phyloP scores from a whole-genome alignment of 495 filamentous ascomycete genomes.

The Bathelium albidoporum region DNA sequence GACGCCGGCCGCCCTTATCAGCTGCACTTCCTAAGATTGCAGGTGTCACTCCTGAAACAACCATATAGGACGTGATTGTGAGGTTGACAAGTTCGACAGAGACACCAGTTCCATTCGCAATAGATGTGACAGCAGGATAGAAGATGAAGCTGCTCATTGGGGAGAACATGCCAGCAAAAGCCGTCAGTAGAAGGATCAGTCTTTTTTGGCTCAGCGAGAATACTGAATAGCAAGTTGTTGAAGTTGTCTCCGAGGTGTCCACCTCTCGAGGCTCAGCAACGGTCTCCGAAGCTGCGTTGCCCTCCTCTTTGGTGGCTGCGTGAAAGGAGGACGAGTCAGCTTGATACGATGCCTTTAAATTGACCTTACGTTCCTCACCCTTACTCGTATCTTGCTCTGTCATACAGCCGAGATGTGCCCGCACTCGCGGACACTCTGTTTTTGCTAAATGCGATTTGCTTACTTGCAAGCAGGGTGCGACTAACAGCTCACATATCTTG shows the following conservation, averaged over 20 bases:
- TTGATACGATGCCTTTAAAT: background rate
- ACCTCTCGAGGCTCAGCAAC: background rate
- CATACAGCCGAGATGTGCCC: background rate
- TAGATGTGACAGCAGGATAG: constrained; percentile 15
- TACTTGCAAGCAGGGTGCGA: background rate
- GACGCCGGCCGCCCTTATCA: constrained; percentile 39
- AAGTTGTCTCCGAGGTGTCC: background rate
- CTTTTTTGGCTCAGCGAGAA: constrained; percentile 14
- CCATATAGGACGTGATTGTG: constrained; percentile 20
- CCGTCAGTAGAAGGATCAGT: constrained; percentile 10
- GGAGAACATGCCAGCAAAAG: constrained; percentile 8
- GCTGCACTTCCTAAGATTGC: constrained; percentile 39
- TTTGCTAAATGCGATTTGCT: background rate
- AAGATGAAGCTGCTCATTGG: constrained; percentile 7
- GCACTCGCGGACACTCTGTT: background rate
- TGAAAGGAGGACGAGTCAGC: background rate
- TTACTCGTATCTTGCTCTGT: background rate
- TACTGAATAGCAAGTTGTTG: constrained; percentile 11
- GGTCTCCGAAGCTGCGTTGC: background rate
- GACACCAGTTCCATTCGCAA: constrained; percentile 11
- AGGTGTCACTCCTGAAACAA: constrained; percentile 37
- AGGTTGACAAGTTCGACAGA: constrained; percentile 11
- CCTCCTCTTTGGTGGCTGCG: background rate
- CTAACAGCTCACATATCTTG: background rate
- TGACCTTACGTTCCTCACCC: background rate